phyloP scores from a whole-genome alignment of 208 protist species.

The Tritrichomonas foetus region DNA sequence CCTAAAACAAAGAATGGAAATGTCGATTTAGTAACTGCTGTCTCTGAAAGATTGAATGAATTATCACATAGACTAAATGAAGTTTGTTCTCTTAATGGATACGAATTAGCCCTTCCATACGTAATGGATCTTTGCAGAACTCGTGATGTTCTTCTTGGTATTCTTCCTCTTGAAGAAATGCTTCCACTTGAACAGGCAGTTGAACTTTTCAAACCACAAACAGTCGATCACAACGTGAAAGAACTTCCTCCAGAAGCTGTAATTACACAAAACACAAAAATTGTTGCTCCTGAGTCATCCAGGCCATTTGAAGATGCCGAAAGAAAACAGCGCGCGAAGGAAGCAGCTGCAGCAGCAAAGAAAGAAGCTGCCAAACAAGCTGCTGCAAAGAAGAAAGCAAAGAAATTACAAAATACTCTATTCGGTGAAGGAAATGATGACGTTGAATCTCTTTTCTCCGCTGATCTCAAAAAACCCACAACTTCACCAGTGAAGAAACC shows the following conservation, averaged over 20 bases:
- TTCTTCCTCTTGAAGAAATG: slow-evolving; percentile 1
- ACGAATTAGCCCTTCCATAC: not conserved
- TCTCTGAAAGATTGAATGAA: not conserved
- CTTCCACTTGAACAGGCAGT: not conserved
- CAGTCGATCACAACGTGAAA: not conserved
- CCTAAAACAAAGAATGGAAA: not conserved
- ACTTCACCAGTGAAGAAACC: no score
- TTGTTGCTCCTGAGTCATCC: no score
- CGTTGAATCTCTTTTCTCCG: no score
- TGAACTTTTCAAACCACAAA: not conserved
- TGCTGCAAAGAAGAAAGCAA: no score
- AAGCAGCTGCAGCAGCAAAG: no score
- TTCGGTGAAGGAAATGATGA: no score
- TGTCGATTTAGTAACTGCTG: not conserved
- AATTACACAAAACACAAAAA: no score
- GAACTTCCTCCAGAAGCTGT: not conserved
- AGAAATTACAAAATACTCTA: no score
- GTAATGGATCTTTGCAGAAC: slow-evolving; percentile 16
- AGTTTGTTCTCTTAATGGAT: not conserved
- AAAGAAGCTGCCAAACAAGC: no score
- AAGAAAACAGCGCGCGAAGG: no score
- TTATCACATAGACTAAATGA: not conserved
- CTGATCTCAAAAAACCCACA: no score
- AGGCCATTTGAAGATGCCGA: no score
- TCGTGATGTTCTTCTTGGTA: not conserved